A percentile compares a stretch with the other conserved stretches of the same genome.
Evolutionary conservation across 768 basidiomycete species (phyloP).

Genomic region (Phanerodontia chrysosporium): DNA sequence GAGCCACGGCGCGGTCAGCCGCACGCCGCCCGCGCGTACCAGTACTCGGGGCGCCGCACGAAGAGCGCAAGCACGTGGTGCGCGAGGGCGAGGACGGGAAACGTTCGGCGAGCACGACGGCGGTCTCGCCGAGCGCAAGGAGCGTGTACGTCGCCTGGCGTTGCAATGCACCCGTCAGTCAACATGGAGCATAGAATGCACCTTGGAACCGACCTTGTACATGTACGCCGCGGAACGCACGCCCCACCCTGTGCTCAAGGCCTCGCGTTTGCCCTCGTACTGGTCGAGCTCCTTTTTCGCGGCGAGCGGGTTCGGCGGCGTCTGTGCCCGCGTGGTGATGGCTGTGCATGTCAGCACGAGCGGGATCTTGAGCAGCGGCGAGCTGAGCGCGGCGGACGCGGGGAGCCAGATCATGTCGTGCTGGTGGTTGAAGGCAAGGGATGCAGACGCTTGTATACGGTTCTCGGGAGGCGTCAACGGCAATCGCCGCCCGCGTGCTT

Average conservation of each 20-base stretch:
- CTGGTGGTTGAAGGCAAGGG: neutral
- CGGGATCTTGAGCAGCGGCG: conserved; percentile 5
- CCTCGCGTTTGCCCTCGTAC: neutral
- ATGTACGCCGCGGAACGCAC: neutral
- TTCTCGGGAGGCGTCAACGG: too few species aligned
- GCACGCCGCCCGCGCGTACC: neutral
- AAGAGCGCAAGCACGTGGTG: neutral
- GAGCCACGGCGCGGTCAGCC: neutral
- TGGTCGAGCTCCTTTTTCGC: neutral
- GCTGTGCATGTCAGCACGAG: neutral
- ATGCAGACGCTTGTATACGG: too few species aligned
- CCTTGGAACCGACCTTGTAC: neutral
- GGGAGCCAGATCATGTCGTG: conserved; percentile 1
- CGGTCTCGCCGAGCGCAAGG: neutral
- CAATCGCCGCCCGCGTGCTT: too few species aligned
- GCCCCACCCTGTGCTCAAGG: neutral
- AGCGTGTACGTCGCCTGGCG: neutral
- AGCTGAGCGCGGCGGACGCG: neutral
- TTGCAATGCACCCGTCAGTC: neutral
- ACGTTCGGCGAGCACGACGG: neutral
- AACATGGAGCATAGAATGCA: too few species aligned
- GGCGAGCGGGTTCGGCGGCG: neutral
- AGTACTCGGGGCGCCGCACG: neutral
- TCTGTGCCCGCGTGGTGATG: neutral
- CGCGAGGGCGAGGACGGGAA: neutral